Conservation (phyloP, 495 filamentous ascomycete species). For the Penicillium longicatenatum region DNA sequence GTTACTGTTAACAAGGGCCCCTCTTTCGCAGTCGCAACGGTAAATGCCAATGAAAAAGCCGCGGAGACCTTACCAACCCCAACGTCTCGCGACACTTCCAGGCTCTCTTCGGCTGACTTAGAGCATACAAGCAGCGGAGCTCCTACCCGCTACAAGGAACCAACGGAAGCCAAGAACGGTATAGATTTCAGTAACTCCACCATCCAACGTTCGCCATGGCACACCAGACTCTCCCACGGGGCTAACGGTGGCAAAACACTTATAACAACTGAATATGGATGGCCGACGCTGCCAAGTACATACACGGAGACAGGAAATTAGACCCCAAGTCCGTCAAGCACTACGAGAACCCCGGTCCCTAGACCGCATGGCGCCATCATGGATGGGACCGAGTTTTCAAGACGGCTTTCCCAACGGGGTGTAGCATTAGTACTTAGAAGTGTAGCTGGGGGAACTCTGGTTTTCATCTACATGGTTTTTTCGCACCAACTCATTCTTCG, state of each 20-base stretch:
- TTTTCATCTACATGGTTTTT: background rate
- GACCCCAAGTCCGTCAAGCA: background rate
- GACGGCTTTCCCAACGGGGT: background rate
- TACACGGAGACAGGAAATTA: background rate
- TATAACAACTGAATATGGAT: background rate
- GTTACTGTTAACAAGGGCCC: background rate
- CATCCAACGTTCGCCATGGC: background rate
- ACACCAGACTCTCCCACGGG: background rate
- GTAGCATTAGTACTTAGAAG: background rate
- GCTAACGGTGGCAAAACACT: background rate
- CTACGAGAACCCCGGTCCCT: background rate
- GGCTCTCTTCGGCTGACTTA: background rate
- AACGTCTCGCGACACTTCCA: background rate
- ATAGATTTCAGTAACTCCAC: background rate
- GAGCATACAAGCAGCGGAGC: background rate
- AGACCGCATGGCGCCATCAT: background rate
- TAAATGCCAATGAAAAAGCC: background rate
- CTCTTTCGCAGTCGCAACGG: background rate
- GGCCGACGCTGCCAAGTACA: background rate
- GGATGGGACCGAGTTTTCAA: background rate
- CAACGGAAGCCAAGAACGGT: background rate
- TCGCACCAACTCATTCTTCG: background rate
- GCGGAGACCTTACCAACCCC: background rate
- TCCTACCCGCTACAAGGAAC: background rate
- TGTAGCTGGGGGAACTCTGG: background rate